phyloP scores from a whole-genome alignment of 225 moss, liverwort and hornwort species.

The Antitrichia curtipendula region DNA sequence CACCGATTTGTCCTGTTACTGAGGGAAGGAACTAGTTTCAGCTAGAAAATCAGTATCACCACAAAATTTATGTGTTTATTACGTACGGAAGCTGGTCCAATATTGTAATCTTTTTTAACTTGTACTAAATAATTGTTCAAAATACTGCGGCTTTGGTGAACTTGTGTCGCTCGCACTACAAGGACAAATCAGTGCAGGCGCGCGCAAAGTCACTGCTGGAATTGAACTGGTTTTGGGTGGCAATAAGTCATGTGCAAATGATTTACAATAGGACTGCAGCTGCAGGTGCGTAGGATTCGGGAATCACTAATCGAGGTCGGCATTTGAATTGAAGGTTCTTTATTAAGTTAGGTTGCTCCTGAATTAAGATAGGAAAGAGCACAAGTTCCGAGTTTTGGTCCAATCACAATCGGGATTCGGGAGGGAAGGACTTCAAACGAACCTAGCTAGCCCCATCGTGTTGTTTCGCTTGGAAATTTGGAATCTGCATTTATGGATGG shows the following conservation, averaged over 20 bases:
- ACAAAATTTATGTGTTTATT: neutral
- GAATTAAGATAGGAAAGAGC: neutral
- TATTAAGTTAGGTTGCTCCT: neutral
- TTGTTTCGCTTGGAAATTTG: neutral
- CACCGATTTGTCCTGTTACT: too few relatives aligned
- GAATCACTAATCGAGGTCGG: neutral
- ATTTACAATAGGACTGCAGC: too few relatives aligned
- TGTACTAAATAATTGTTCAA: too few relatives aligned
- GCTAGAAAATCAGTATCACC: neutral
- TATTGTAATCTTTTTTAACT: neutral
- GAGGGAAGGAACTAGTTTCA: neutral
- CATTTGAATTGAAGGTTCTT: neutral
- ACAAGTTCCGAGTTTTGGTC: neutral
- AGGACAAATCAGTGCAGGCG: neutral
- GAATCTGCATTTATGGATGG: neutral
- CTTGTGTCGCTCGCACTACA: neutral
- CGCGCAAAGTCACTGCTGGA: neutral
- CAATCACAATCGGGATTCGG: too few relatives aligned
- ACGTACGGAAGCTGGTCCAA: neutral
- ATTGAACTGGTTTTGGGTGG: neutral
- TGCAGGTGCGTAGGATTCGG: neutral
- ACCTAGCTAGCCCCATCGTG: neutral
- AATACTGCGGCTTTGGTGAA: neutral
- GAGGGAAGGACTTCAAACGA: neutral
- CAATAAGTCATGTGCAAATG: neutral